These are phyloP conservation scores for Platanthera guangdongensis DNA, from an alignment of 106 monocot genomes.

Conservation along the genomic window DNA sequence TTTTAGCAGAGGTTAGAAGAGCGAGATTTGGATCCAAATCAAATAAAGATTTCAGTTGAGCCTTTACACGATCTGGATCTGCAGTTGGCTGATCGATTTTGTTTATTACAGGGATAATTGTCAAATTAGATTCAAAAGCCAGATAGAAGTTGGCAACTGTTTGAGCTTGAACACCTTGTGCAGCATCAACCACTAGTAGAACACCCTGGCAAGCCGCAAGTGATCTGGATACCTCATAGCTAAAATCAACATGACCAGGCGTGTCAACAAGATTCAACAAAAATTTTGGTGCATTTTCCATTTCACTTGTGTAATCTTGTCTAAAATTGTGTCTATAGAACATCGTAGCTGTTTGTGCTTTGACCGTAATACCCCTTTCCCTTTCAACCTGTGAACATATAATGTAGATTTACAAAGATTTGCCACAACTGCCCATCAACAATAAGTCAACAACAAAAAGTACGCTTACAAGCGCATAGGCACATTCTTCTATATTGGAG, in stretches of 20 bases:
- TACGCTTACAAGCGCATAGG: neutral
- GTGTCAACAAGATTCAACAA: slow-evolving; percentile 92
- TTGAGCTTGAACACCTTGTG: slow-evolving; percentile 99
- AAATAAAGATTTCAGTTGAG: slow-evolving; percentile 83
- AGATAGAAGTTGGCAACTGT: slow-evolving; percentile 97
- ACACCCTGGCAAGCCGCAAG: slow-evolving; percentile 97
- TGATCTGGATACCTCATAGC: slow-evolving; percentile 96
- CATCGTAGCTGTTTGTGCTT: slow-evolving; percentile 98
- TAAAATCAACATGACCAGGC: slow-evolving; percentile 99
- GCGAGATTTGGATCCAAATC: slow-evolving; percentile 85
- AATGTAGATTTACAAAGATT: neutral
- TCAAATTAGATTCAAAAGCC: slow-evolving; percentile 87
- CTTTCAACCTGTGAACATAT: slow-evolving; percentile 72
- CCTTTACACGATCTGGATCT: slow-evolving; percentile 88
- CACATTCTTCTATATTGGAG: neutral
- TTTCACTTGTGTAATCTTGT: neutral
- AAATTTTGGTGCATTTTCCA: slow-evolving; percentile 25
- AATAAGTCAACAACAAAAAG: neutral
- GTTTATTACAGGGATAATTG: slow-evolving; percentile 93
- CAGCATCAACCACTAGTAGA: slow-evolving; percentile 97
- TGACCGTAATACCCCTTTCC: slow-evolving; percentile 95
- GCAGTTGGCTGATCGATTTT: slow-evolving; percentile 99
- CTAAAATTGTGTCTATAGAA: slow-evolving; percentile 49
- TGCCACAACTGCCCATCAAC: neutral
- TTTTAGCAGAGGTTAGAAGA: slow-evolving; percentile 93